These are phyloP conservation scores for Takakia lepidozioides DNA, from an alignment of 225 moss, liverwort and hornwort genomes.

Conservation along the genomic window DNA sequence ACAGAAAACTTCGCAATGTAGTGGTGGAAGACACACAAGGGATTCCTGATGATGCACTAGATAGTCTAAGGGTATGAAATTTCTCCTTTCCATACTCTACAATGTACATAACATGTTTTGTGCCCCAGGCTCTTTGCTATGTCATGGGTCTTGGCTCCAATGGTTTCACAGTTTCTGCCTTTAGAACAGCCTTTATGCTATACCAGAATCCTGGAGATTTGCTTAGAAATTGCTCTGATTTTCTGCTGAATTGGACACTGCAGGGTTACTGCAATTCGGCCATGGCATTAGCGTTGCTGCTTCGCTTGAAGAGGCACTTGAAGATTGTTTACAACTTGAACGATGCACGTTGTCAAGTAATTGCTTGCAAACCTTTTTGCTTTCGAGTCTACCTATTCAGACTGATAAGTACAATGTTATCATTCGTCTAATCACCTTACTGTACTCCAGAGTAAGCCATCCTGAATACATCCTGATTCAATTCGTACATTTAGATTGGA, in stretches of 20 bases:
- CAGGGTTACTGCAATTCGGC: constrained; percentile 75
- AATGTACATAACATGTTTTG: background rate
- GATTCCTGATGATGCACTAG: constrained; percentile 52
- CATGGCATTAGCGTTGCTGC: constrained; percentile 74
- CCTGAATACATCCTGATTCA: too few species aligned
- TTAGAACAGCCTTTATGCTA: too few species aligned
- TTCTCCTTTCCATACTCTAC: background rate
- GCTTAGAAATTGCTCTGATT: too few species aligned
- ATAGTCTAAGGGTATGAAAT: constrained; percentile 46
- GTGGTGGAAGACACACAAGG: constrained; percentile 43
- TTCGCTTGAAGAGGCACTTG: constrained; percentile 87
- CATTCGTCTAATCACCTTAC: too few species aligned
- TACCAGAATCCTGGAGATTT: too few species aligned
- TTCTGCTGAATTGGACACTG: constrained; percentile 10
- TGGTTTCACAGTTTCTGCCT: too few species aligned
- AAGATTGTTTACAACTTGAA: constrained; percentile 79
- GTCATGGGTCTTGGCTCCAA: too few species aligned
- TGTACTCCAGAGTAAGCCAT: too few species aligned
- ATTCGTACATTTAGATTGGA: too few species aligned
- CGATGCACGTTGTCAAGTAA: constrained; percentile 88
- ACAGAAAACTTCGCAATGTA: constrained; percentile 20
- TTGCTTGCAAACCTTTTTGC: background rate
- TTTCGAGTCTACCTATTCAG: too few species aligned
- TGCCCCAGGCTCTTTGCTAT: too few species aligned
- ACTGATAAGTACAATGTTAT: too few species aligned